Base-by-base conservation (phyloP, 805 yeast genomes). In the Torulaspora gathmanii region DNA sequence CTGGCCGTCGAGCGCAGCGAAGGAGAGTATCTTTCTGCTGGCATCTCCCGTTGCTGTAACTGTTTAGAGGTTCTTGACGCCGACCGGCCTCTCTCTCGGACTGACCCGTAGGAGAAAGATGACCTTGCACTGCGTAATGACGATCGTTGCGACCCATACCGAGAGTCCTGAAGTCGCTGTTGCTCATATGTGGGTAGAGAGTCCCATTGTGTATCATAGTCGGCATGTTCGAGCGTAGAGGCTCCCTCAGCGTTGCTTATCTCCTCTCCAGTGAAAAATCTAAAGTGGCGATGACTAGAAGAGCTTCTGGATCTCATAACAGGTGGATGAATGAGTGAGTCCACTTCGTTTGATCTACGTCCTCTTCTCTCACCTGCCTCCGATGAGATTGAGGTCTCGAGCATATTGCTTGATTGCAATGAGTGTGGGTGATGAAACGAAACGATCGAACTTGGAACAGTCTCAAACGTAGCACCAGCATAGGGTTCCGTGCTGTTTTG, bases 221-320 rank as follows among this genome's bases (percentile, higher is more conserved):
- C 93, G 17, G 84, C 77, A 54, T 78, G 75, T 50, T 81, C 86
- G 53, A 83, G 61, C 2, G 91, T 83, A 1, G 96, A 86, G 1
- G 91, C 75, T 37, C 96, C 96, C 43, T 86, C 93, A 0, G 98
- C 97, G 40, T 75, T 72, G 56, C 84, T 90, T 37, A 91, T 82
- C 53, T 88, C 93, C 45, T 85, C 87, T 3, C 83, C 72, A 9
- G 91, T 80, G 65, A 91, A 91, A 62, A 90, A 91, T 49, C 80
- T 77, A 69, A 93, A 91, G 44, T 81, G 71, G 11, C 66, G 59
- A n/a, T 56, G 55, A 13, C 60, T 49, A 13, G 71, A 67, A 19
- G 72, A 56, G 13, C 68, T 64, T 38, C 70, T 52, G 4, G 74
- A 63, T 27, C 56, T 47, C 16, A 27, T 40, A 9, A 46, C 42